Evolutionary conservation across 2,329 filamentous ascomycete genomes (phyloP).

Genomic region (Madurella fahalii): DNA sequence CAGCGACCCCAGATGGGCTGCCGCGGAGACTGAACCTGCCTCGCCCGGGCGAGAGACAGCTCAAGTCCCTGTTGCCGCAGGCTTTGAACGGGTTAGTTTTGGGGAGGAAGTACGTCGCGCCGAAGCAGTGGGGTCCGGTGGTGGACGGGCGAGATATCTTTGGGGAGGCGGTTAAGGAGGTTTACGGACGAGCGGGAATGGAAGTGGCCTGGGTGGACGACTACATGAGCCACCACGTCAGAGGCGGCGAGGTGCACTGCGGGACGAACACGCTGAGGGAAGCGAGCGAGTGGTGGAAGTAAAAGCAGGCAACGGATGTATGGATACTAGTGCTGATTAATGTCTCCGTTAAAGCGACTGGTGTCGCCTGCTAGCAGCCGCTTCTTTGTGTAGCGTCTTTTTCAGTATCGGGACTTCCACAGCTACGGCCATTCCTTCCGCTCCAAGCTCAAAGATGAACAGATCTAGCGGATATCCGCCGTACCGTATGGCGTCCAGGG

Average conservation of each 20-base stretch:
- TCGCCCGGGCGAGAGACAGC: neutral
- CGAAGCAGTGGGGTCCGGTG: conserved; percentile 10
- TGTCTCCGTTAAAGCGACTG: too few relatives aligned
- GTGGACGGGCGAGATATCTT: conserved; percentile 5
- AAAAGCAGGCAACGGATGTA: neutral
- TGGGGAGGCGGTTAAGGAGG: conserved; percentile 1
- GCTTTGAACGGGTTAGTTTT: conserved; percentile 8
- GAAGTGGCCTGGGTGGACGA: conserved; percentile 9
- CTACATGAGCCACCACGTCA: conserved; percentile 12
- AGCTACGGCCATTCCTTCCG: conserved; percentile 9
- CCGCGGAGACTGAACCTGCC: neutral
- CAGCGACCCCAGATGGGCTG: neutral
- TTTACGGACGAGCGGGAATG: conserved; percentile 3
- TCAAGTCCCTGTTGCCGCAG: conserved; percentile 7
- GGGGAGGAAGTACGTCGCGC: conserved; percentile 8
- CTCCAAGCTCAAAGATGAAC: conserved; percentile 18
- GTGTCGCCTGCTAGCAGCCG: too few relatives aligned
- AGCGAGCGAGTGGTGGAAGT: conserved; percentile 3
- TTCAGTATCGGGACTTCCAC: conserved; percentile 15
- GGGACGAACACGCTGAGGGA: conserved; percentile 8
- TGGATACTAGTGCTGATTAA: too few relatives aligned
- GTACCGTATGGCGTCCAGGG: conserved; percentile 8
- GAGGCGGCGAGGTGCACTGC: conserved; percentile 10
- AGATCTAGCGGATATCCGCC: conserved; percentile 16
- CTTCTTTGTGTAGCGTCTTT: conserved; percentile 9